phyloP scores from a whole-genome alignment of 2,329 filamentous ascomycete species.

The Colletotrichum sp. region DNA sequence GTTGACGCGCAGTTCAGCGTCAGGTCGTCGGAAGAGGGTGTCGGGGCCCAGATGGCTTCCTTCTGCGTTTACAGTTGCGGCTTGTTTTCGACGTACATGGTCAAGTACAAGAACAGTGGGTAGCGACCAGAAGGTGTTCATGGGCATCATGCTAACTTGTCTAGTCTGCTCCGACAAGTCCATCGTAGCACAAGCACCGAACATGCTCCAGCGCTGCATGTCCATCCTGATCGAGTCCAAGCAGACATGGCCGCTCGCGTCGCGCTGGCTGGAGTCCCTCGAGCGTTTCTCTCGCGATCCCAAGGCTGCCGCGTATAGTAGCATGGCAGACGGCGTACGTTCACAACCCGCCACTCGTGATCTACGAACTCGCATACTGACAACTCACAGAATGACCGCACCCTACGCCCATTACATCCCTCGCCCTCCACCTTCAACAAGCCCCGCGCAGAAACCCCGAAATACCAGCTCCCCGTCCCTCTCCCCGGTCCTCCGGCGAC shows the following conservation, averaged over 20 bases:
- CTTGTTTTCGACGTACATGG: slow-evolving; percentile 55
- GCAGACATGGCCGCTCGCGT: slow-evolving; percentile 56
- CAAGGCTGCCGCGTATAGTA: slow-evolving; percentile 41
- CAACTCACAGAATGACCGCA: slow-evolving; percentile 30
- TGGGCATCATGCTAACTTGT: slow-evolving; percentile 5
- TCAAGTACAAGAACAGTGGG: slow-evolving; percentile 55
- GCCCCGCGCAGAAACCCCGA: slow-evolving; percentile 19
- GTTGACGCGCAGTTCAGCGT: slow-evolving; percentile 56
- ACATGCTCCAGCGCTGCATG: slow-evolving; percentile 51
- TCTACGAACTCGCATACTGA: not conserved
- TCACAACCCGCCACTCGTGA: not conserved
- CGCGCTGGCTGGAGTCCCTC: slow-evolving; percentile 56
- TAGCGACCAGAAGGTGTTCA: not conserved
- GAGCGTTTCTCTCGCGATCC: slow-evolving; percentile 51
- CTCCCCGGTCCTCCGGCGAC: slow-evolving; percentile 10
- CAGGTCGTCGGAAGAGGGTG: slow-evolving; percentile 49
- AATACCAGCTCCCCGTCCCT: slow-evolving; percentile 8
- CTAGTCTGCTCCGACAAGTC: slow-evolving; percentile 46
- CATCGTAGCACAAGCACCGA: slow-evolving; percentile 44
- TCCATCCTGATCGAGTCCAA: slow-evolving; percentile 52
- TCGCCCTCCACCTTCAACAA: slow-evolving; percentile 24
- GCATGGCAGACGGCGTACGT: slow-evolving; percentile 53
- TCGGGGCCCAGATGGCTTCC: slow-evolving; percentile 59
- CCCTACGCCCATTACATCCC: slow-evolving; percentile 27
- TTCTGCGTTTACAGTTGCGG: slow-evolving; percentile 63